Base-by-base conservation (phyloP, 306 rosid species). In the Nissolia schottii region DNA sequence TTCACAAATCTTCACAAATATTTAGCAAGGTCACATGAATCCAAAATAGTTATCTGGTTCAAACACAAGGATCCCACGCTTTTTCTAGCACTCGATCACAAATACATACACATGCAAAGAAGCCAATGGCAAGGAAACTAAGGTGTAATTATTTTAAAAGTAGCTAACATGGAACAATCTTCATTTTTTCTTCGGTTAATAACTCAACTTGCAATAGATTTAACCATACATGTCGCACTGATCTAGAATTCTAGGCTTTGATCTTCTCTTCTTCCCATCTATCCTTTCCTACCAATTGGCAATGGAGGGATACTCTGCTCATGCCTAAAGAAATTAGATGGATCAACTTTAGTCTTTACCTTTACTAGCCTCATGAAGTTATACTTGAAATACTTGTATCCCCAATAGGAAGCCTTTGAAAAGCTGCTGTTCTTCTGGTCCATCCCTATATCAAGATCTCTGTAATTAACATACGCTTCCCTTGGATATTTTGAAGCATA, bases 381-480 rank as follows among this genome's bases (percentile, higher is more conserved):
- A 24, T 56, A 49, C 79, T 77, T 84, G 50, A 84, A 84, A 64
- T 84, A 84, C 70, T 25, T 77, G 49, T 7, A 68, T 7, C 85
- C 87, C 76, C 80, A 84, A 56, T 55, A 10, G 12, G 49, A 15
- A 66, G 80, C 80, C 35, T 64, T 8, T 0, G 14, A 31, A 49
- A 80, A 35, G 25, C 69, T 80, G 19, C 37, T 15, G 20, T 80
- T 80, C 59, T 22, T 23, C 37, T 23, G 29, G 60, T 80, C 80
- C 76, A 84, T 73, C 64, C 87, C 87, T 68, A 80, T 73, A 51
- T 84, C 87, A 50, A 84, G 74, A 55, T 84, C 87, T 37, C 87
- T 77, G 18, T 84, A 84, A 74, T 84, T 84, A 54, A 84, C 87
- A 22, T 84, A 84, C 2, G 79, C 40, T 58, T 84, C 85, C 53